Evolutionary conservation across 305 asterid genomes (phyloP).

Genomic region (Striga hermonthica): DNA sequence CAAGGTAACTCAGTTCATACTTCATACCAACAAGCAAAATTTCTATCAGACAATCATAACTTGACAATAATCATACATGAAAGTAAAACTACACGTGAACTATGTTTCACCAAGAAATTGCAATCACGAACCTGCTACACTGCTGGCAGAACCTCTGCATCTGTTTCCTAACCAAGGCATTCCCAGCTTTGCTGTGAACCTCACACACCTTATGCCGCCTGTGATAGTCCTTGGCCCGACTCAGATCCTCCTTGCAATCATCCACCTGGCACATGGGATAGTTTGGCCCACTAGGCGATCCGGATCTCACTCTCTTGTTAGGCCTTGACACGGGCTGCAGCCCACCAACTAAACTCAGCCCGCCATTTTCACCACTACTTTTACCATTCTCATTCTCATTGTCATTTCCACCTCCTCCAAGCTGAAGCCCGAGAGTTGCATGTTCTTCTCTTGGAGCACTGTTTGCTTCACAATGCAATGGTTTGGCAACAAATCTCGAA

Average conservation of each 20-base stretch:
- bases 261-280: conserved; percentile 85
- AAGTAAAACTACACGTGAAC: too few species aligned
- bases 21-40: too few species aligned
- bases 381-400: conserved; percentile 30
- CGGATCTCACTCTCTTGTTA: conserved; percentile 64
- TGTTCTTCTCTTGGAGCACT: conserved; percentile 37
- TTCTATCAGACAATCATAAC: too few species aligned
- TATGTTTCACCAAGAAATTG: too few species aligned
- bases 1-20: too few species aligned
- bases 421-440: conserved; percentile 50
- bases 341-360: conserved; percentile 42
- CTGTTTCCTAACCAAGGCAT: conserved; percentile 67
- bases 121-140: conserved; percentile 52
- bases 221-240: conserved; percentile 77
- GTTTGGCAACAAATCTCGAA: conserved; percentile 61
- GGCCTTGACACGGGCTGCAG: conserved; percentile 52
- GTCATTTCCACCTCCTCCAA: conserved; percentile 43
- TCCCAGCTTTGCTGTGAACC: conserved; percentile 71
- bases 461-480: conserved; percentile 21
- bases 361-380: conserved; percentile 30
- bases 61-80: too few species aligned
- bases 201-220: conserved; percentile 86
- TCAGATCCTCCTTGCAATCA: conserved; percentile 67
- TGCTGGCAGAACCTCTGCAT: conserved; percentile 94
- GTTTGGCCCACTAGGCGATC: conserved; percentile 64